Evolutionary conservation across 257 asterid species (phyloP).

Genomic region (Nemophila menziesii): DNA sequence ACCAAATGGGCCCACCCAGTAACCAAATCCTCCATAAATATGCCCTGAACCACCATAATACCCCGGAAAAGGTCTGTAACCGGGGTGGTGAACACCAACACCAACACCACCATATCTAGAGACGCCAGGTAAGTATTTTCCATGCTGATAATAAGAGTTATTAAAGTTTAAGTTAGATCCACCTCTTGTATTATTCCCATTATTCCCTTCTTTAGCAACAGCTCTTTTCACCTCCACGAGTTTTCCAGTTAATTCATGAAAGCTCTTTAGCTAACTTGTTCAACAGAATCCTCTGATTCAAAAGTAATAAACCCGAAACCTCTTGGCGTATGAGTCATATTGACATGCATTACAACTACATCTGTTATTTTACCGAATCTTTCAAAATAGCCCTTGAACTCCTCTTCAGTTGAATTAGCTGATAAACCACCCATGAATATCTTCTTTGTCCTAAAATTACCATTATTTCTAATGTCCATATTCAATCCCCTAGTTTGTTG

Average conservation of each 20-base stretch:
- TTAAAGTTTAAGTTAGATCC: constrained; percentile 25
- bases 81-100: too few species aligned
- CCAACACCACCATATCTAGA: constrained; percentile 53
- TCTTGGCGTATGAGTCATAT: constrained; percentile 65
- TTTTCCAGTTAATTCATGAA: constrained; percentile 61
- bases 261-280: constrained; percentile 60
- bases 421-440: constrained; percentile 88
- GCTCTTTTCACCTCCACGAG: constrained; percentile 83
- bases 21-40: constrained; percentile 47
- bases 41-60: constrained; percentile 38
- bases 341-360: constrained; percentile 87
- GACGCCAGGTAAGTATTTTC: constrained; percentile 22
- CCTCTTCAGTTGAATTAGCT: constrained; percentile 56
- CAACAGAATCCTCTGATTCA: constrained; percentile 81
- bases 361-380: constrained; percentile 69
- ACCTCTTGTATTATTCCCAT: constrained; percentile 30
- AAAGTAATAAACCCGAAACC: too few species aligned
- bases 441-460: constrained; percentile 73
- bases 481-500: constrained; percentile 29
- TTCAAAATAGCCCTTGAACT: too few species aligned
- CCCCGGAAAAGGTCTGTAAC: constrained; percentile 23
- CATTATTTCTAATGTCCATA: constrained; percentile 33
- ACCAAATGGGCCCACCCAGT: constrained; percentile 38
- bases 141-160: constrained; percentile 36
- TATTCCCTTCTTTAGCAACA: constrained; percentile 66